Percentiles rank a stretch among this genome's conserved stretches.
phyloP scores from a whole-genome alignment of 1,284 basidiomycete genomes.

The Singerocomus inundabilis region DNA sequence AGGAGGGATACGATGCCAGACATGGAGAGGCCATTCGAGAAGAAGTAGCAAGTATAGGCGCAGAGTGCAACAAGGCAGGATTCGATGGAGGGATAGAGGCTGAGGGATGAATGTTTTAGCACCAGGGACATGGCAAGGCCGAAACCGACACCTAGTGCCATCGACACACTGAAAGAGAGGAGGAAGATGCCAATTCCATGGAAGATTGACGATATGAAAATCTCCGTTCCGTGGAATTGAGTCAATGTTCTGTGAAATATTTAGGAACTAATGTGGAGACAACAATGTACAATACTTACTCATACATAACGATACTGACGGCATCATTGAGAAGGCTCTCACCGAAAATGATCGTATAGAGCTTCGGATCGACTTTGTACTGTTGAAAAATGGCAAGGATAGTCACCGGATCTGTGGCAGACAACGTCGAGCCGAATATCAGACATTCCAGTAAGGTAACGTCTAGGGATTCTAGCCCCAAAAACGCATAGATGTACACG shows the following conservation, averaged over 20 bases:
- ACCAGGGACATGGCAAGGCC: conserved; percentile 89
- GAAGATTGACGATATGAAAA: conserved; percentile 88
- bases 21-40: conserved; percentile 93
- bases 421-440: conserved; percentile 94
- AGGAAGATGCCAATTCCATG: conserved; percentile 96
- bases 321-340: conserved; percentile 98
- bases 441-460: conserved; percentile 89
- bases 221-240: conserved; percentile 88
- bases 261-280: conserved; percentile 11
- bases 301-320: conserved; percentile 99
- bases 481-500: conserved; percentile 91
- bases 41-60: conserved; percentile 98
- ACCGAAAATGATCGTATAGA: conserved; percentile 98
- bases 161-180: conserved; percentile 91
- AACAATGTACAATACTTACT: conserved; percentile 61
- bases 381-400: conserved; percentile 99
- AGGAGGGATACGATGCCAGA: conserved; percentile 97
- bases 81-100: conserved; percentile 88
- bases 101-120: conserved; percentile 92
- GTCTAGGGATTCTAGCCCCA: conserved; percentile 84
- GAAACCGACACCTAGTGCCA: conserved; percentile 90
- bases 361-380: conserved; percentile 97
- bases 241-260: conserved; percentile 70
- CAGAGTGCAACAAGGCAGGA: conserved; percentile 92
- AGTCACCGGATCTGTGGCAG: conserved; percentile 97